Evolutionary conservation across 768 basidiomycete genomes (phyloP), one percentile per base, ranked within the genome.

Genomic region (Hydnomerulius pinastri): DNA sequence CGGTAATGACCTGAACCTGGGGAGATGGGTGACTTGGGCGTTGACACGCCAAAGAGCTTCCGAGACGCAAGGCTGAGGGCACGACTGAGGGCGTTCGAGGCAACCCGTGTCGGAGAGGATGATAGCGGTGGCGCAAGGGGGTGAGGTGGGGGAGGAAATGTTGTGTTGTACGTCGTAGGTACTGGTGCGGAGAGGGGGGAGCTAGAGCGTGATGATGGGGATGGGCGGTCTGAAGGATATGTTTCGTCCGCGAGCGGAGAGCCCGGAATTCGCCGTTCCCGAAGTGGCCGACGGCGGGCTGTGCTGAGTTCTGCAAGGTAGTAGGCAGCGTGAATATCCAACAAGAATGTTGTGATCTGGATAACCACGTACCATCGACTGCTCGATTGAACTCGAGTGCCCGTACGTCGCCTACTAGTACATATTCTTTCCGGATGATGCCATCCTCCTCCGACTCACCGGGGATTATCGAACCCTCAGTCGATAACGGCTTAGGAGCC

Each of bases 351-450:
- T 29, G 10, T 4, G 32, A 12, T 27, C 35, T 20, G 7, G 12
- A 42, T 32, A 41, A 23, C 21, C 15, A 67, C 83, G 59, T 53
- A 90, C 95, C 95, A 73, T 98, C 96, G 2, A 96, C 87, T 3
- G 92, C 82, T 13, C 84, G 83, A 65, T 92, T 92, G 66, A 98
- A 92, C 65, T 98, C 95, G 2, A 98, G 89, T 2, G 90, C 90
- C 43, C 86, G 79, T 46, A 81, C 83, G 67, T 99, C 93, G 36
- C 88, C 94, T 1, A 98, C 90, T 1, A 99, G 80, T 0, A 98
- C 96, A 59, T 99, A 99, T 62, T 98, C 96, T 54, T 84, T 79
- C 45, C 87, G 78, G 42, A 92, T 75, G 43, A 85, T 73, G 0
- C 87, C 87, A 61, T 91, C 89, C 62, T 92, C 89, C 61, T 91